phyloP scores from a whole-genome alignment of 805 yeast species.

The Pichia insulana region DNA sequence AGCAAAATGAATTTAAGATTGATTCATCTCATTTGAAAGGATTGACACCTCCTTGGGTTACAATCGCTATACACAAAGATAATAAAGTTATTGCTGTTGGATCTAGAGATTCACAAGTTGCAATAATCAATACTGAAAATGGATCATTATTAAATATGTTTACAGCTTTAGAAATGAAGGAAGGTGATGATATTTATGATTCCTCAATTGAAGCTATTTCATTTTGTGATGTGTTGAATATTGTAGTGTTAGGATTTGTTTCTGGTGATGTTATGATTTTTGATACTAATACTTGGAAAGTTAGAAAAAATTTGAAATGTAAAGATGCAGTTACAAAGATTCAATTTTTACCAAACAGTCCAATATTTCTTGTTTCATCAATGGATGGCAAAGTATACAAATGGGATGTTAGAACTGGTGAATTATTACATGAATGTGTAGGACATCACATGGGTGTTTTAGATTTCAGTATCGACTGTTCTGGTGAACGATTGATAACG shows the following conservation, averaged over 20 bases:
- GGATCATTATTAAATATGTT: constrained; percentile 65
- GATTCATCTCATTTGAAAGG: constrained; percentile 64
- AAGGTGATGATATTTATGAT: constrained; percentile 49
- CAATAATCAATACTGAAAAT: constrained; percentile 63
- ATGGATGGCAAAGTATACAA: constrained; percentile 82
- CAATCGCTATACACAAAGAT: constrained; percentile 43
- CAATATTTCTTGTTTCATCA: constrained; percentile 57
- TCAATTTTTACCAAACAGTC: constrained; percentile 47
- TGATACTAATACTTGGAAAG: constrained; percentile 80
- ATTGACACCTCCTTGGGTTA: constrained; percentile 80
- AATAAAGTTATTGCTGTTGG: constrained; percentile 62
- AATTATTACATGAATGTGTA: constrained; percentile 63
- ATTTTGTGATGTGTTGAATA: constrained; percentile 53
- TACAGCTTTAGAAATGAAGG: constrained; percentile 51
- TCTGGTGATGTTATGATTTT: constrained; percentile 78
- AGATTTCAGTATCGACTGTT: constrained; percentile 64
- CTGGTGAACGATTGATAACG: constrained; percentile 65
- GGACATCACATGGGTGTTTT: constrained; percentile 95
- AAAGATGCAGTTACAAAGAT: constrained; percentile 84
- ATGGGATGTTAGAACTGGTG: constrained; percentile 87
- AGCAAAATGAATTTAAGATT: constrained; percentile 58
- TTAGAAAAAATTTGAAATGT: constrained; percentile 59
- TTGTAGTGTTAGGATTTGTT: constrained; percentile 84
- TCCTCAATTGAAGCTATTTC: constrained; percentile 72
- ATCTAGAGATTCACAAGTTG: constrained; percentile 78